phyloP scores from a whole-genome alignment of 805 yeast genomes.

The Lachancea dasiensis region DNA sequence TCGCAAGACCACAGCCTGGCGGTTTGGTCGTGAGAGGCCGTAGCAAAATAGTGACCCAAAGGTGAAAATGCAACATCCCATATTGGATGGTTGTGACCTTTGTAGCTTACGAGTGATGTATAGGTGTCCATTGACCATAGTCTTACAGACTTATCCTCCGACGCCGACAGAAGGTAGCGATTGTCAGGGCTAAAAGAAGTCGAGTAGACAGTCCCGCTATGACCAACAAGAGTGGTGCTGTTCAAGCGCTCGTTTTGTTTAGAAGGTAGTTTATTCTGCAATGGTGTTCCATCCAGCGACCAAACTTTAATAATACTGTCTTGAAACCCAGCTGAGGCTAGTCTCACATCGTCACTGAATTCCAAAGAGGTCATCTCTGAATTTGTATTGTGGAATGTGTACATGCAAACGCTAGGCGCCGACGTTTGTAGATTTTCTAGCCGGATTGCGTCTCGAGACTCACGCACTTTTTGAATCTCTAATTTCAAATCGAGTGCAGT shows the following conservation, averaged over 20 bases:
- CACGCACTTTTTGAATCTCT: slow-evolving; percentile 73
- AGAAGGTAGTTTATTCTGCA: slow-evolving; percentile 47
- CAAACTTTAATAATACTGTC: slow-evolving; percentile 87
- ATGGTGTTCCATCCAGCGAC: slow-evolving; percentile 88
- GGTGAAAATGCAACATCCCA: slow-evolving; percentile 98
- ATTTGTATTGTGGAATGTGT: slow-evolving; percentile 93
- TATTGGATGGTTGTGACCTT: slow-evolving; percentile 93
- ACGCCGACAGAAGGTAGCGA: slow-evolving; percentile 67
- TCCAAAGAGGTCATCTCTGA: slow-evolving; percentile 80
- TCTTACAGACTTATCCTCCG: slow-evolving; percentile 89
- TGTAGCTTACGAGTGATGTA: slow-evolving; percentile 84
- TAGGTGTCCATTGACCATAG: slow-evolving; percentile 93
- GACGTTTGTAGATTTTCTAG: slow-evolving; percentile 68
- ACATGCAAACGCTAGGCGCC: slow-evolving; percentile 94
- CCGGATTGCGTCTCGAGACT: slow-evolving; percentile 68
- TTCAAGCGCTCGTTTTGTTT: slow-evolving; percentile 32
- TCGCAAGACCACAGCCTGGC: slow-evolving; percentile 98
- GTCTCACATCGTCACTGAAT: slow-evolving; percentile 79
- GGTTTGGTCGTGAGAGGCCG: slow-evolving; percentile 96
- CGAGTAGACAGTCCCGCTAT: slow-evolving; percentile 91
- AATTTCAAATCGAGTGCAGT: slow-evolving; percentile 74
- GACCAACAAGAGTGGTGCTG: slow-evolving; percentile 62
- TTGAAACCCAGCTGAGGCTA: slow-evolving; percentile 91
- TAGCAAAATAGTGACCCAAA: slow-evolving; percentile 95
- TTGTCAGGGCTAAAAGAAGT: slow-evolving; percentile 87